Evolutionary conservation across 495 filamentous ascomycete species (phyloP).

Genomic region (Xylaria bambusicola): DNA sequence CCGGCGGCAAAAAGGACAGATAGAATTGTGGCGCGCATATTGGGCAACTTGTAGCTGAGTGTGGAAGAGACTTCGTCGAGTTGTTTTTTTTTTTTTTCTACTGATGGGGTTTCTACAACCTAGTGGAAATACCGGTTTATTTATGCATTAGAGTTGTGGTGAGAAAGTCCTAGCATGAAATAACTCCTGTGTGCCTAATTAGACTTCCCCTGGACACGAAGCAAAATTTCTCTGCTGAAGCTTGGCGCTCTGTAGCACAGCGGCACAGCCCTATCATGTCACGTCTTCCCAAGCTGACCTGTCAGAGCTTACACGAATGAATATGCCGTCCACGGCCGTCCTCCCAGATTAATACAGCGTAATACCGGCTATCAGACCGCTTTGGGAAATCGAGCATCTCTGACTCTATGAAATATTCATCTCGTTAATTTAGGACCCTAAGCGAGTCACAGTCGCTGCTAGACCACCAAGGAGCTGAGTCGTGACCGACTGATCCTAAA

Average conservation of each 20-base stretch:
- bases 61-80: neutral
- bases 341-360: neutral
- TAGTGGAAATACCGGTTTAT: neutral
- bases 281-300: too few relatives aligned
- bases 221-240: neutral
- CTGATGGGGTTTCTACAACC: neutral
- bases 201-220: neutral
- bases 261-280: conserved; percentile 5
- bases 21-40: conserved; percentile 3
- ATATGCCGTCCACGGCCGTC: neutral
- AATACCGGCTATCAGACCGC: neutral
- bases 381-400: neutral
- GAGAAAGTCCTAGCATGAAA: conserved; percentile 2
- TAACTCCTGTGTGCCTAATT: neutral
- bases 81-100: neutral
- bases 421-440: too few relatives aligned
- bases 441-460: too few relatives aligned
- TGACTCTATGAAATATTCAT: too few relatives aligned
- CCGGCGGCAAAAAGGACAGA: conserved; percentile 2
- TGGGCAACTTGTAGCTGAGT: conserved; percentile 1
- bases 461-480: too few relatives aligned
- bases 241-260: neutral
- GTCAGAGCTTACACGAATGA: neutral
- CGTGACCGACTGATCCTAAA: too few relatives aligned
- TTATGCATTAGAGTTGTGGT: conserved; percentile 2